phyloP scores from a whole-genome alignment of 148 eudicot genomes.

The Simmondsia chinensis region DNA sequence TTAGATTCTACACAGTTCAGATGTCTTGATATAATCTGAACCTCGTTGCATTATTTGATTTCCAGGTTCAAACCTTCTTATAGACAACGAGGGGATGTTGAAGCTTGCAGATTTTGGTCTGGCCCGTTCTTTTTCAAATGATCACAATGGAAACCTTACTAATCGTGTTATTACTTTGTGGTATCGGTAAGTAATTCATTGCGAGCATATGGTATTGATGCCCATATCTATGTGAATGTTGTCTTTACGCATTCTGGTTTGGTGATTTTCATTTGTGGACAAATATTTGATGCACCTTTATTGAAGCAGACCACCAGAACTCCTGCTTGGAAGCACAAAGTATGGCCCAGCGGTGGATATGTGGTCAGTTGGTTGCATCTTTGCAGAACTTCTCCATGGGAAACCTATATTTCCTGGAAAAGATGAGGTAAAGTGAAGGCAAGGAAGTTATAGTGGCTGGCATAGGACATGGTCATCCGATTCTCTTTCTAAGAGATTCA shows the following conservation, averaged over 20 bases:
- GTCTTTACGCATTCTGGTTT: not conserved
- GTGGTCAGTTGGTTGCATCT: constrained; percentile 98
- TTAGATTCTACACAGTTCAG: no score
- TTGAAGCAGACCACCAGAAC: constrained; percentile 78
- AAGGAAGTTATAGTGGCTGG: not conserved
- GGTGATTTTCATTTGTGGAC: not conserved
- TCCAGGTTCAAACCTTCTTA: constrained; percentile 82
- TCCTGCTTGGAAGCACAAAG: constrained; percentile 88
- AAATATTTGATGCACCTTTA: not conserved
- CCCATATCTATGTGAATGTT: no score
- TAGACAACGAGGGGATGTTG: constrained; percentile 78
- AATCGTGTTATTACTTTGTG: constrained; percentile 88
- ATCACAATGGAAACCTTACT: constrained; percentile 78
- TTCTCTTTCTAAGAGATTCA: no score
- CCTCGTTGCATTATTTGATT: not conserved
- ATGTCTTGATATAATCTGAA: no score
- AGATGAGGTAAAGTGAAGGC: constrained; percentile 45
- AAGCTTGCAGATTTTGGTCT: constrained; percentile 98
- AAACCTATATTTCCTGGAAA: constrained; percentile 78
- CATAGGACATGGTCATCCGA: not conserved
- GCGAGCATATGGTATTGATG: no score
- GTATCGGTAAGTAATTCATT: constrained; percentile 52
- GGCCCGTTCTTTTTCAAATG: constrained; percentile 76
- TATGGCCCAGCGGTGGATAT: constrained; percentile 98
- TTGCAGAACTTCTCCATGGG: constrained; percentile 85